A percentile compares a stretch with the other conserved stretches of the same genome.
Evolutionary conservation across 805 yeast genomes (phyloP).

Genomic region (Blastobotrys peoriensis): DNA sequence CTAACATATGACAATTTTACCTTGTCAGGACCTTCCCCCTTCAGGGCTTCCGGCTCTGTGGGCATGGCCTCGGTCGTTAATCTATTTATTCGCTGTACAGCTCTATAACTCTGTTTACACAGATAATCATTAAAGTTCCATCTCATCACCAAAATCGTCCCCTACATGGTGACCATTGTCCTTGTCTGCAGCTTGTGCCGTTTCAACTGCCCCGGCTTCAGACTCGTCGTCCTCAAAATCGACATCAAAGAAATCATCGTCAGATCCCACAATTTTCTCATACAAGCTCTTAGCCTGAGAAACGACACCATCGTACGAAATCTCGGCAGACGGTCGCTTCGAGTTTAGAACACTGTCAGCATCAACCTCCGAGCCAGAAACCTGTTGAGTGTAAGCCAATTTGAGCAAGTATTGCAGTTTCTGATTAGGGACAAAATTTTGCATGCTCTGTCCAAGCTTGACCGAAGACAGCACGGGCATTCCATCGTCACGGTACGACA

Average conservation of each 20-base stretch:
- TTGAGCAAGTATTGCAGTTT: constrained; percentile 57
- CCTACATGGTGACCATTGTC: constrained; percentile 13
- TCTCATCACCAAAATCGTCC: constrained; percentile 24
- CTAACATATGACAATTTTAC: no score
- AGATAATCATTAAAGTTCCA: constrained; percentile 20
- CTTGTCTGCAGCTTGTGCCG: not conserved
- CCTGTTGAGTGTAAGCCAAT: constrained; percentile 52
- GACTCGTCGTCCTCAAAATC: constrained; percentile 95
- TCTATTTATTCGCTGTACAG: no score
- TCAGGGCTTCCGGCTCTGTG: no score
- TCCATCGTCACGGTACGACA: constrained; percentile 50
- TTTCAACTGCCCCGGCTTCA: constrained; percentile 24
- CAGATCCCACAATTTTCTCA: constrained; percentile 78
- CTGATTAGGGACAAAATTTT: constrained; percentile 77
- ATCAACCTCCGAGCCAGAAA: constrained; percentile 17
- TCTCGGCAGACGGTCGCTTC: constrained; percentile 38
- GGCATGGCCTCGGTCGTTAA: no score
- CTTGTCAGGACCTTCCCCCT: no score
- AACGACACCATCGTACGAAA: constrained; percentile 86
- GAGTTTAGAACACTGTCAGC: constrained; percentile 4
- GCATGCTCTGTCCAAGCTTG: constrained; percentile 78
- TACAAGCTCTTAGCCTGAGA: constrained; percentile 74
- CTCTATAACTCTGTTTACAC: no score
- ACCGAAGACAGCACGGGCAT: constrained; percentile 71
- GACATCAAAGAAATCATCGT: constrained; percentile 92